Base-by-base conservation (phyloP, 2,329 filamentous ascomycete species). In the Ramularia endophylla region DNA sequence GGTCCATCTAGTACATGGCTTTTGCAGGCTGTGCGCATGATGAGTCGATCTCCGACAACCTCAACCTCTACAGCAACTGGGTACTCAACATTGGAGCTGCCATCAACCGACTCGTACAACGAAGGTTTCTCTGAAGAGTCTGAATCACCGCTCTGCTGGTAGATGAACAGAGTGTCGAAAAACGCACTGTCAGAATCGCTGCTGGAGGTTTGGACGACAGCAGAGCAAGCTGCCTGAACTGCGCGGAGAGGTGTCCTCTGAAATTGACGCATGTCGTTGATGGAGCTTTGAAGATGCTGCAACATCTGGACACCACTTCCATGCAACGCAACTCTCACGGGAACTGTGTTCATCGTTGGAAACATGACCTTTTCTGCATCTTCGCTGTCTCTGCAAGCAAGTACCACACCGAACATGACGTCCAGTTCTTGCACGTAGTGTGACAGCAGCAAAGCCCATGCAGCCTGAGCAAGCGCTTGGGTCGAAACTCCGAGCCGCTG, bases 261-360 rank as follows among this genome's bases (percentile, higher is more conserved):
- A 57, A 83, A 78, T 44, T 81, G 74, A n/a, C 78, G 69, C 20
- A 87, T 75, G 17, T 74, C 73, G 1, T 73, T 70, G 62, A 85
- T 76, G 46, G 77, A 82, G 2, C 81, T 75, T 56, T 95, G 87
- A 50, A 88, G 72, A 55, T 89, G 85, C 9, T 69, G 71, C 19
- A 95, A 65, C 65, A 94, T 81, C 0, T 80, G 73, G 0, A 61
- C 50, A 0, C 75, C 65, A 0, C 73, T 79, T 2, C 86, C 86
- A 53, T 92, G 84, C 2, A 95, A 60, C 2, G 89, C 72, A 1
- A 75, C 75, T 8, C 88, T 75, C 6, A 94, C 71, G 0, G 83
- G 77, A 0, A 95, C 80, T 0, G 89, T 95, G 57, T 94, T 95
- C 85, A 95, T 95, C 0, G 85, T 87, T 0, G 89, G 90, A 55